These are phyloP conservation scores for Wickerhamomyces chaumierensis DNA, from an alignment of 805 yeast species.

Conservation along the genomic window DNA sequence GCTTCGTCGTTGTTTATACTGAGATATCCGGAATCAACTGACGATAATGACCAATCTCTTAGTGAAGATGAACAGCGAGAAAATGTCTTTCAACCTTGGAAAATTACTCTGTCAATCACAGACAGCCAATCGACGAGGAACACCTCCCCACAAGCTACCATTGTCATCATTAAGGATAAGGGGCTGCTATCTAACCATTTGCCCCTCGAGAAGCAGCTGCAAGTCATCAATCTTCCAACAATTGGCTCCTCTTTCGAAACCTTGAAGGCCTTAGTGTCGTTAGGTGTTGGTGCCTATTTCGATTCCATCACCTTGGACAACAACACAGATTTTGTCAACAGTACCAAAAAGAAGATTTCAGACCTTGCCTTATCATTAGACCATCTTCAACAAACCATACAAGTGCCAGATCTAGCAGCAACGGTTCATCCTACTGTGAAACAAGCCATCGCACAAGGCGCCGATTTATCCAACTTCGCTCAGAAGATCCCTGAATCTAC, in stretches of 20 bases:
- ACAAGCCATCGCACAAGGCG: slow-evolving; percentile 25
- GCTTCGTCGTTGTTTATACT: slow-evolving; percentile 18
- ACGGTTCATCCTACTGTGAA: slow-evolving; percentile 41
- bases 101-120: slow-evolving; percentile 5
- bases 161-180: slow-evolving; percentile 33
- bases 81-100: slow-evolving; percentile 6
- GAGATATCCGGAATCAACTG: slow-evolving; percentile 3
- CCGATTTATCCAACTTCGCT: slow-evolving; percentile 15
- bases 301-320: slow-evolving; percentile 30
- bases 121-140: neutral
- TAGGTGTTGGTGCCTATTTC: slow-evolving; percentile 63
- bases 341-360: slow-evolving; percentile 50
- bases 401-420: slow-evolving; percentile 50
- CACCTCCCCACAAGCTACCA: slow-evolving; percentile 13
- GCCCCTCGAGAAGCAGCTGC: slow-evolving; percentile 21
- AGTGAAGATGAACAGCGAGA: too few species aligned
- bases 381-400: slow-evolving; percentile 55
- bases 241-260: slow-evolving; percentile 30
- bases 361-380: slow-evolving; percentile 60
- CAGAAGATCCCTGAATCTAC: slow-evolving; percentile 24
- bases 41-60: neutral
- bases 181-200: slow-evolving; percentile 18
- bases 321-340: slow-evolving; percentile 25
- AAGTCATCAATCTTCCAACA: slow-evolving; percentile 24
- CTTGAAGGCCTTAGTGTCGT: slow-evolving; percentile 45